Base-by-base conservation (phyloP, 2,329 filamentous ascomycete species). In the Aspergillus pseudoglaucus region DNA sequence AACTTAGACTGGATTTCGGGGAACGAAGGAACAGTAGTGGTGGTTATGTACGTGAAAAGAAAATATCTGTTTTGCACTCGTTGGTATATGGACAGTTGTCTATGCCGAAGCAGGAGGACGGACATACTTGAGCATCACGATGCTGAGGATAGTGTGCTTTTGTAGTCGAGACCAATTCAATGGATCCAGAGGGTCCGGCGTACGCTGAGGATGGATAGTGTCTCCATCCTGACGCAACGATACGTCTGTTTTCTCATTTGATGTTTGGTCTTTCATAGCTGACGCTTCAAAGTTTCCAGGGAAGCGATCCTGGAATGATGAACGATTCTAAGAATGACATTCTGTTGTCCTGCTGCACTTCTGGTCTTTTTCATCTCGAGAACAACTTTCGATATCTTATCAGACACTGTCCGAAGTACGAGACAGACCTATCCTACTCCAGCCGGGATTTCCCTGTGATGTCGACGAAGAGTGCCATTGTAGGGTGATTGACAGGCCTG, bases 31-130 rank as follows among this genome's bases (percentile, higher is more conserved):
- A 81, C 75, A 0, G 77, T 78, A 0, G 75, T 78, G 1, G 77
- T 81, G 0, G 78, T 80, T 50, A 80, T 70, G 62, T 80, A 81
- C 14, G 78, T 80, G 64, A 81, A 79, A 52, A 81, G 64, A 56
- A 80, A 81, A 55, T 80, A 79, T 52, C 74, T 77, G 30, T 5
- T 4, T 7, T 35, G 41, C 37, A 42, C 30, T 12, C 32, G 39
- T 53, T 33, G 38, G 43, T 23, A 14, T 18, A 14, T 18, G 46
- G 17, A 38, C 5, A 25, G 12, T 37, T 6, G 22, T 42, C 30
- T 27, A n/a, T 37, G 6, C 37, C 25, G 23, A 23, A 20, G 15
- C 17, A 4, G 37, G 17, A 33, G 10, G 18, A 15, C 12, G 10
- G 12, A 61, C 69, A 46, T 67, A 79, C 72, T 77, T 69, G 30